phyloP scores from a whole-genome alignment of 805 yeast species.

The Kregervanrija delftensis region DNA sequence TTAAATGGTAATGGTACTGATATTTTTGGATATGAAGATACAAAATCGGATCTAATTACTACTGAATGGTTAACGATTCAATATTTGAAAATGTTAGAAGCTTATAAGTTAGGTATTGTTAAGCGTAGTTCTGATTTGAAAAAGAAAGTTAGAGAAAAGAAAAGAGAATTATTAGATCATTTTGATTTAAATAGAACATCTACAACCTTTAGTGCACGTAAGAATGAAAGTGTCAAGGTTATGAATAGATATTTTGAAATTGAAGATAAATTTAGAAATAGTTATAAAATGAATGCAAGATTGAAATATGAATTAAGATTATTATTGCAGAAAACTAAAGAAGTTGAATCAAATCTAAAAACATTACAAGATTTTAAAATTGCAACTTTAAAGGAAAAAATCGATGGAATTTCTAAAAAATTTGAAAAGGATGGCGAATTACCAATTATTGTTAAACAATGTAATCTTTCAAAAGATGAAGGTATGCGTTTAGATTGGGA shows the following conservation, averaged over 20 bases:
- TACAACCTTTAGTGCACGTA: constrained; percentile 8
- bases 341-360: constrained; percentile 51
- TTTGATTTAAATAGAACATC: constrained; percentile 4
- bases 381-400: constrained; percentile 14
- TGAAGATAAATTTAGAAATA: constrained; percentile 37
- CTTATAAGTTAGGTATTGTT: constrained; percentile 17
- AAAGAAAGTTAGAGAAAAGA: constrained; percentile 15
- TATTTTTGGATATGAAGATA: constrained; percentile 13
- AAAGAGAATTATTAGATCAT: background rate
- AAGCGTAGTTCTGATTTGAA: constrained; percentile 12
- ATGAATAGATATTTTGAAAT: constrained; percentile 21
- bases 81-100: constrained; percentile 14
- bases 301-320: constrained; percentile 60
- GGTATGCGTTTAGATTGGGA: constrained; percentile 3
- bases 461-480: too few species aligned
- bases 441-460: background rate
- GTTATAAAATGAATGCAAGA: constrained; percentile 50
- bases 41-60: constrained; percentile 12
- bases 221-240: constrained; percentile 14
- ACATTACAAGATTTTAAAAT: constrained; percentile 33
- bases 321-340: constrained; percentile 53
- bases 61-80: constrained; percentile 22
- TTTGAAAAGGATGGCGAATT: background rate
- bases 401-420: constrained; percentile 5
- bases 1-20: constrained; percentile 7